A percentile compares a stretch with the other conserved stretches of the same genome.
Evolutionary conservation across 2,329 filamentous ascomycete species (phyloP).

Genomic region (Tetracladium maxilliforme): DNA sequence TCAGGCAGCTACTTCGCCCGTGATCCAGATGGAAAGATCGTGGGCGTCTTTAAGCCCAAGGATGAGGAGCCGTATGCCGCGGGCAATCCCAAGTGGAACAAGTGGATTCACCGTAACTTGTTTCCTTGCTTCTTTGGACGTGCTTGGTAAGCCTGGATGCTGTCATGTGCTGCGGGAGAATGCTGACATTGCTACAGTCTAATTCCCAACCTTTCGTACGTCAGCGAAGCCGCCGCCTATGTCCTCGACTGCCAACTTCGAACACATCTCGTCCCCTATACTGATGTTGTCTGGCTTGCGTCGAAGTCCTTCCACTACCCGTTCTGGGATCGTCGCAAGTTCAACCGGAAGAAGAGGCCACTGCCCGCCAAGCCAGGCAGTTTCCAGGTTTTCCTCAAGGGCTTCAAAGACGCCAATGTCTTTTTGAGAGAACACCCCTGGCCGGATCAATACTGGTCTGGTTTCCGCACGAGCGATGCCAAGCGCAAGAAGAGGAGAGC

Average conservation of each 20-base stretch:
- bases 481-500: conserved; percentile 52
- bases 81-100: conserved; percentile 97
- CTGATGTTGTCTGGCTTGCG: conserved; percentile 83
- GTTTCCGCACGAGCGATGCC: conserved; percentile 53
- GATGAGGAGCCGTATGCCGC: conserved; percentile 97
- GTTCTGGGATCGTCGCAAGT: conserved; percentile 86
- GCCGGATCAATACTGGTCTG: conserved; percentile 64
- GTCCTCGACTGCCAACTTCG: conserved; percentile 81
- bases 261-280: conserved; percentile 90
- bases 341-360: conserved; percentile 73
- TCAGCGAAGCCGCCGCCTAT: conserved; percentile 94
- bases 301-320: conserved; percentile 98
- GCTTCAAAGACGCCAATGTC: conserved; percentile 91
- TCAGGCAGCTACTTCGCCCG: conserved; percentile 97
- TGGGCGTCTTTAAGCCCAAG: conserved; percentile 97
- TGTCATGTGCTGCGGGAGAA: no score
- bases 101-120: conserved; percentile 96
- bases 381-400: conserved; percentile 94
- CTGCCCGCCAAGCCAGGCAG: conserved; percentile 85
- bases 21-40: conserved; percentile 81
- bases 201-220: conserved; percentile 94
- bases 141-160: no score
- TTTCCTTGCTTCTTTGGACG: conserved; percentile 96
- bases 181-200: no score
- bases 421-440: conserved; percentile 92